Evolutionary conservation across 1,139 yeast genomes (phyloP).

Genomic region (Geotrichum phurueaensis): DNA sequence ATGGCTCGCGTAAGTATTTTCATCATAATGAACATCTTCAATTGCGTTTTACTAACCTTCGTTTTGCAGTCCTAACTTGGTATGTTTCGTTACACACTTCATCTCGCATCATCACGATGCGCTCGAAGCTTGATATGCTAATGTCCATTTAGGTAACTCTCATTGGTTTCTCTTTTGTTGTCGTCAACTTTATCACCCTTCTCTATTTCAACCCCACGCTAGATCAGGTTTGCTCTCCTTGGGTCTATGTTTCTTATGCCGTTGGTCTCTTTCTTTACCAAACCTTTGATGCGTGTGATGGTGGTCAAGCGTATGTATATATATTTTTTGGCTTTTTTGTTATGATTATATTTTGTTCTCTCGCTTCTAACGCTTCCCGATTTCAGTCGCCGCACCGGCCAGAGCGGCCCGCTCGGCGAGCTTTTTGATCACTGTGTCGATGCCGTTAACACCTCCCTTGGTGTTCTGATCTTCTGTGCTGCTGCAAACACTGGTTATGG

Average conservation of each 20-base stretch:
- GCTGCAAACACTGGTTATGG: constrained; percentile 69
- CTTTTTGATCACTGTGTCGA: constrained; percentile 89
- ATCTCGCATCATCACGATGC: neutral
- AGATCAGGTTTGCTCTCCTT: constrained; percentile 55
- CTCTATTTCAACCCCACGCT: constrained; percentile 71
- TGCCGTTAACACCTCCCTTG: constrained; percentile 82
- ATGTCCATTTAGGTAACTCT: constrained; percentile 64
- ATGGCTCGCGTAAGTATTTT: constrained; percentile 56
- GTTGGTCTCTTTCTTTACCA: constrained; percentile 84
- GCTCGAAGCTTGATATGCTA: neutral
- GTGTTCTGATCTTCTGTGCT: constrained; percentile 64
- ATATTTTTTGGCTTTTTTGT: neutral
- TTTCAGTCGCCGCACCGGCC: constrained; percentile 64
- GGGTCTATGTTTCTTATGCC: constrained; percentile 80
- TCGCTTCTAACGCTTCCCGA: neutral
- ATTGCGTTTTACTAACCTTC: neutral
- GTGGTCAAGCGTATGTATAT: constrained; percentile 67
- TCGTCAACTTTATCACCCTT: constrained; percentile 57
- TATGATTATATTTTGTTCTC: neutral
- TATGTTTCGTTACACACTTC: neutral
- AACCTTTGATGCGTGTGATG: constrained; percentile 95
- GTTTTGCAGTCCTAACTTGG: neutral
- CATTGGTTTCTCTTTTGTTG: constrained; percentile 65
- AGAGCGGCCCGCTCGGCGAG: constrained; percentile 92
- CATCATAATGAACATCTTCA: neutral